Conservation (phyloP, 2,329 filamentous ascomycete species). For the Gremmenia infestans region DNA sequence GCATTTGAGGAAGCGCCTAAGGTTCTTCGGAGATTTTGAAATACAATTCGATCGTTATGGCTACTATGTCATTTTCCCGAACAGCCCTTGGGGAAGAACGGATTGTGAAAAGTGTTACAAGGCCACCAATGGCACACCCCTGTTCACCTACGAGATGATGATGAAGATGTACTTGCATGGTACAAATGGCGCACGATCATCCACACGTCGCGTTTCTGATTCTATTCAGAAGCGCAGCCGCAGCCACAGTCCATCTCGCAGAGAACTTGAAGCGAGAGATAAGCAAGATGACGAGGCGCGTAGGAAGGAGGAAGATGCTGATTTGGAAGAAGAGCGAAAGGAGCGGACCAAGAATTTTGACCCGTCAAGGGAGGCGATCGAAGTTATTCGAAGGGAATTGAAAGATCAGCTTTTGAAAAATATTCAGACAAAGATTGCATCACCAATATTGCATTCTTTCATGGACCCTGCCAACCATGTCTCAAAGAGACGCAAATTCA, state of each 20-base stretch:
- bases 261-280: slow-evolving; percentile 43
- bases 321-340: slow-evolving; percentile 85
- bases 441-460: slow-evolving; percentile 72
- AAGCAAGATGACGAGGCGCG: slow-evolving; percentile 63
- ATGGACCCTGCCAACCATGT: slow-evolving; percentile 77
- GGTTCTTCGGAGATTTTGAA: slow-evolving; percentile 74
- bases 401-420: slow-evolving; percentile 83
- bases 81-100: slow-evolving; percentile 67
- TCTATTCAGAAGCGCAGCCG: slow-evolving; percentile 30
- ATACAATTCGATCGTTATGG: slow-evolving; percentile 80
- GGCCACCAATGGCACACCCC: slow-evolving; percentile 70
- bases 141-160: slow-evolving; percentile 90
- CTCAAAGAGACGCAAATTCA: slow-evolving; percentile 73
- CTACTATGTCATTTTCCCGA: slow-evolving; percentile 88
- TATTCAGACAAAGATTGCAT: slow-evolving; percentile 81
- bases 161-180: slow-evolving; percentile 67
- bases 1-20: slow-evolving; percentile 85
- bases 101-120: slow-evolving; percentile 78
- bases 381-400: slow-evolving; percentile 74
- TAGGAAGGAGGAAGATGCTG: slow-evolving; percentile 70
- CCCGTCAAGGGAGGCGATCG: slow-evolving; percentile 78
- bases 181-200: slow-evolving; percentile 17
- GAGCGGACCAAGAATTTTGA: slow-evolving; percentile 84
- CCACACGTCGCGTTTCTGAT: slow-evolving; percentile 10
- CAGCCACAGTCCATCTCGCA: slow-evolving; percentile 39